A percentile compares a stretch with the other conserved stretches of the same genome.
These are phyloP conservation scores for Musa acuminata DNA, from an alignment of 176 grass and related monocot genomes.

Conservation along the genomic window DNA sequence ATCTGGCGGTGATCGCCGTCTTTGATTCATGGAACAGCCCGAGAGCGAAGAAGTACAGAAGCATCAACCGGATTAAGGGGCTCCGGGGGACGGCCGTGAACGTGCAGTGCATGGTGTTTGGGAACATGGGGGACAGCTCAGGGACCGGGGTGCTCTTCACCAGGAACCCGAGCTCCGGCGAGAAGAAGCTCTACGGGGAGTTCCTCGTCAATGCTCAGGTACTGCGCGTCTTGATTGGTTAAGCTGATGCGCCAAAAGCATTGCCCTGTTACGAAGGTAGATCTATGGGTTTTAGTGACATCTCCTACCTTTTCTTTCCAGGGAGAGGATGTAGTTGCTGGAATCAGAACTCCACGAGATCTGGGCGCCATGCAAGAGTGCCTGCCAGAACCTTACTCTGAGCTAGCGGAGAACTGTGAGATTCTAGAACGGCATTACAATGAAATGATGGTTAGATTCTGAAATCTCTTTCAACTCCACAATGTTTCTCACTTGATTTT, in stretches of 20 bases:
- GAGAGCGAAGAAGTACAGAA: conserved; percentile 80
- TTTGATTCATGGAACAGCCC: conserved; percentile 89
- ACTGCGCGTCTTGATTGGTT: not conserved
- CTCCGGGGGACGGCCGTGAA: conserved; percentile 83
- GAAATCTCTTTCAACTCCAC: conserved; percentile 4
- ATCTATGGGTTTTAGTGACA: too few relatives aligned
- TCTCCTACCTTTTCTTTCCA: conserved; percentile 9
- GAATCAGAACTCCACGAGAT: conserved; percentile 83
- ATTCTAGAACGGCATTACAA: conserved; percentile 90
- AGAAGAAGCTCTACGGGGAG: conserved; percentile 94
- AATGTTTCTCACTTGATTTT: not conserved
- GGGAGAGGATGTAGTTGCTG: conserved; percentile 97
- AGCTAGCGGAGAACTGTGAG: conserved; percentile 81
- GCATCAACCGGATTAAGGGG: conserved; percentile 78
- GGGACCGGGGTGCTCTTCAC: conserved; percentile 95
- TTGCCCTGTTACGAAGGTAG: too few relatives aligned
- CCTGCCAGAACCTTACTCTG: conserved; percentile 58
- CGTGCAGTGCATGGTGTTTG: conserved; percentile 95
- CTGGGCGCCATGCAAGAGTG: conserved; percentile 60
- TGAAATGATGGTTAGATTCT: conserved; percentile 76
- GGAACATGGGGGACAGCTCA: conserved; percentile 92
- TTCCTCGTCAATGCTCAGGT: conserved; percentile 93
- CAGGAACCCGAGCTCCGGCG: conserved; percentile 76
- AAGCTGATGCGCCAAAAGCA: too few relatives aligned
- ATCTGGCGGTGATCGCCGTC: conserved; percentile 60